Evolutionary conservation across 2,329 filamentous ascomycete species (phyloP).

Genomic region (Phoma sp.): DNA sequence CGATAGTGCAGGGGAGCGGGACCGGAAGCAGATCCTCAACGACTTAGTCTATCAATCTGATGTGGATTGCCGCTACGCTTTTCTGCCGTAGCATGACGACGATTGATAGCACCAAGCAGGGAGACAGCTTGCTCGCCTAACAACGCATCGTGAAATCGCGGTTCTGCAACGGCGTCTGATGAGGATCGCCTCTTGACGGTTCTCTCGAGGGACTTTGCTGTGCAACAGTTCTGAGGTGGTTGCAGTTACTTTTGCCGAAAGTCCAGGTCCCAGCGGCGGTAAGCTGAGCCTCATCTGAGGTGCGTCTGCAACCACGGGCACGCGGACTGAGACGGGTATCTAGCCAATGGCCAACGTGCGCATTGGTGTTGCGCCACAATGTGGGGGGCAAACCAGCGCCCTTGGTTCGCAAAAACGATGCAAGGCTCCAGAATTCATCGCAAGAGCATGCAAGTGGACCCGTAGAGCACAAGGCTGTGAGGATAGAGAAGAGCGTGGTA

Average conservation of each 20-base stretch:
- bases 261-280: slow-evolving; percentile 4
- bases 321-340: slow-evolving; percentile 32
- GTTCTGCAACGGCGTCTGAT: background rate
- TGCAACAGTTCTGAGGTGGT: background rate
- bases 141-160: slow-evolving; percentile 9
- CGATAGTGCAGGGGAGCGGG: slow-evolving; percentile 11
- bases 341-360: slow-evolving; percentile 28
- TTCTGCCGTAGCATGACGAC: slow-evolving; percentile 12
- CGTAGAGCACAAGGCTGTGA: slow-evolving; percentile 19
- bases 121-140: slow-evolving; percentile 12
- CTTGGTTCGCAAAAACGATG: slow-evolving; percentile 18
- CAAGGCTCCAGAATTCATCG: slow-evolving; percentile 23
- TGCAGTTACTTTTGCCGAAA: background rate
- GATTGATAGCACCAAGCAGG: slow-evolving; percentile 1
- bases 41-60: background rate
- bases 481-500: slow-evolving; percentile 13
- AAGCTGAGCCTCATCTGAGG: slow-evolving; percentile 15
- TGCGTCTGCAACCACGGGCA: slow-evolving; percentile 15
- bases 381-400: slow-evolving; percentile 7
- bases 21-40: slow-evolving; percentile 12
- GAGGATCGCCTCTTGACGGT: slow-evolving; percentile 9
- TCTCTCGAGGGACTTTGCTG: background rate
- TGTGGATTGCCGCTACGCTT: slow-evolving; percentile 7
- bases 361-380: slow-evolving; percentile 12
- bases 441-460: slow-evolving; percentile 31